Conservation (phyloP, 768 basidiomycete genomes). For the Vishniacozyma victoriae region DNA sequence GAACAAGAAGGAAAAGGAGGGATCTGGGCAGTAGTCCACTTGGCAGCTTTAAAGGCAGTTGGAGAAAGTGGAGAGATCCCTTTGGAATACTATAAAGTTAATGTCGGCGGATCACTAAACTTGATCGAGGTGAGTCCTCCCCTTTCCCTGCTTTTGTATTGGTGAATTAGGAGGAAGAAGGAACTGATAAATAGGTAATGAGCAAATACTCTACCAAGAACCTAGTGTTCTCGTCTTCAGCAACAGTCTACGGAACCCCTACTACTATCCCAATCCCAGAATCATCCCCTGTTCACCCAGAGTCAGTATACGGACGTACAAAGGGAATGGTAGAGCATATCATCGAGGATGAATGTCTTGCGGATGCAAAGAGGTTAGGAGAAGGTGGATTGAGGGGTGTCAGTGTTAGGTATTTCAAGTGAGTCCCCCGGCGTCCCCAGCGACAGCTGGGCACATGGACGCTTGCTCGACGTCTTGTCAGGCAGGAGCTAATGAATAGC, state of each 20-base stretch:
- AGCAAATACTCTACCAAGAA: conserved; percentile 71
- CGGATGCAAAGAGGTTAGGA: conserved; percentile 4
- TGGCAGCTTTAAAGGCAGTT: conserved; percentile 99
- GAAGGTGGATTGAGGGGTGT: conserved; percentile 51
- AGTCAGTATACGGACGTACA: conserved; percentile 92
- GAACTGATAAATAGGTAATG: conserved; percentile 59
- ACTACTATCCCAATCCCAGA: conserved; percentile 89
- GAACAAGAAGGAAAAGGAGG: conserved; percentile 74
- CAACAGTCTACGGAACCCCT: conserved; percentile 94
- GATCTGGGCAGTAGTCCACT: conserved; percentile 93
- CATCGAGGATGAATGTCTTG: conserved; percentile 70
- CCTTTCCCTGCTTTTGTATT: neutral
- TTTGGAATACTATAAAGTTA: conserved; percentile 86
- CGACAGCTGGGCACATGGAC: too few species aligned
- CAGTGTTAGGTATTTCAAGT: conserved; percentile 92
- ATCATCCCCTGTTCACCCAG: conserved; percentile 73
- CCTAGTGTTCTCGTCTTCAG: conserved; percentile 94
- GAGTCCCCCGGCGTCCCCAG: too few species aligned
- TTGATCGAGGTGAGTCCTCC: conserved; percentile 54
- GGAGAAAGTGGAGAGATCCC: conserved; percentile 93
- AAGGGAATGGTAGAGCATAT: conserved; percentile 90
- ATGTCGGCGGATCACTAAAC: conserved; percentile 79
- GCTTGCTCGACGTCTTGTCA: too few species aligned
- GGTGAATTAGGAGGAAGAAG: neutral
- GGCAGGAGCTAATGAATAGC: too few species aligned